Evolutionary conservation across 208 protist species (phyloP), one percentile per base, ranked within the genome.

Genomic region (Jaenimonas drosophilae): DNA sequence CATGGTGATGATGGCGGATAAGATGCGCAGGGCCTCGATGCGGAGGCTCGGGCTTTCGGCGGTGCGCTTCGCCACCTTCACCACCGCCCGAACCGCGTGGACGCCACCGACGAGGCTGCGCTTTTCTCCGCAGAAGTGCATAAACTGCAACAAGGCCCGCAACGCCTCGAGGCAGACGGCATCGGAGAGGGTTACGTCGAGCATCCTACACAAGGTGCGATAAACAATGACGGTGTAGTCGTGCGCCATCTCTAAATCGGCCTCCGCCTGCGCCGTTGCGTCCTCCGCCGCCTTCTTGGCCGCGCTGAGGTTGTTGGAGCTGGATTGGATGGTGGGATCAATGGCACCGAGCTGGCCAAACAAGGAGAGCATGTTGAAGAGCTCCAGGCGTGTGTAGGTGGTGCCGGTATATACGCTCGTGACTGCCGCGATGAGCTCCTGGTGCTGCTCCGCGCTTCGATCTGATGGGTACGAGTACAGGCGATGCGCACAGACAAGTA

Each of bases 171-270:
- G 72, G 63, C 76, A 85, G 29, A 94, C 86, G 14, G 70, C 72
- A 33, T 94, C 81, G 17, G 81, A 79, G 12, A 91, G 70, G 16
- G 79, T 76, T 28, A 76, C 53, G 59, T 91, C 86, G 19, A 94
- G 59, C 74, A 91, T 87, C 33, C 79, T 78, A 47, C 81, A 84
- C 19, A 94, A 61, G 33, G 84, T 83, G 46, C 82, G 78, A 66
- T 94, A 94, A 9, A 89, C 82, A 57, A 94, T 94, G 25, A 89
- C 79, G 25, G 76, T 88, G 65, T 91, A 94, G 58, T 94, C 82
- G 54, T 81, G 90, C n/a, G 79, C 88, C n/a, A 94, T 67, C 54
- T 87, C 76, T 6, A 90, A 65, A 46, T 94, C 86, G 11, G 75
- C 76, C 51, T 88, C 85, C 55, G 83, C 73, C 48, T 83, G 75